Conservation (phyloP, 2,329 filamentous ascomycete genomes). For the Gaeumannomyces sp. region DNA sequence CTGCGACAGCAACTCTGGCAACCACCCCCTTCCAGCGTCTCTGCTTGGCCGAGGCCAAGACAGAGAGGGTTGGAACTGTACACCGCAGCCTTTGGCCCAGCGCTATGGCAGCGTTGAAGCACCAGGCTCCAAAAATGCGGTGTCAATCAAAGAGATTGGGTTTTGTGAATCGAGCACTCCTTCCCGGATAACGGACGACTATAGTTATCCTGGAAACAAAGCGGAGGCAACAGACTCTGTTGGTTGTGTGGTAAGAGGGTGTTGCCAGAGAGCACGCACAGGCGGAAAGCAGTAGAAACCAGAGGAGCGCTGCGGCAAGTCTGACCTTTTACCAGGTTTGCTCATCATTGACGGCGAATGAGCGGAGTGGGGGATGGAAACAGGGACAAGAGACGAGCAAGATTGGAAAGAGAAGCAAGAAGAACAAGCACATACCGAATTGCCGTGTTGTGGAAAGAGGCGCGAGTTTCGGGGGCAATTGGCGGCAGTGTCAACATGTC, state of each 20-base stretch:
- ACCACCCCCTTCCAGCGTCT: background rate
- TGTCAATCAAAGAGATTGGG: slow-evolving; percentile 19
- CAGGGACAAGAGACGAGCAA: background rate
- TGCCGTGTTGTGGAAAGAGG: background rate
- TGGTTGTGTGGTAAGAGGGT: slow-evolving; percentile 18
- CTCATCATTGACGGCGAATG: slow-evolving; percentile 34
- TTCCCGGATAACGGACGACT: background rate
- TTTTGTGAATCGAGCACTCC: slow-evolving; percentile 15
- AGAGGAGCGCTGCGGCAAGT: slow-evolving; percentile 30
- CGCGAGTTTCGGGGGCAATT: background rate
- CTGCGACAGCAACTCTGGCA: slow-evolving; percentile 8
- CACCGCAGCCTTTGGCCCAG: slow-evolving; percentile 55
- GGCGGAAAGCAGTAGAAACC: slow-evolving; percentile 27
- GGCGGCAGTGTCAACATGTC: background rate
- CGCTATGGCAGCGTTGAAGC: slow-evolving; percentile 37
- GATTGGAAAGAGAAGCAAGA: background rate
- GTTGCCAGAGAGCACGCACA: slow-evolving; percentile 14
- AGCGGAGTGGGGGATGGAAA: background rate
- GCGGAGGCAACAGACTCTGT: slow-evolving; percentile 10
- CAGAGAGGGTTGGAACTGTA: slow-evolving; percentile 28
- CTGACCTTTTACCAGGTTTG: slow-evolving; percentile 41
- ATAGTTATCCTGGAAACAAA: background rate
- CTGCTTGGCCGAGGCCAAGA: background rate
- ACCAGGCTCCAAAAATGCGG: slow-evolving; percentile 47
- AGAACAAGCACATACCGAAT: background rate